Conservation (phyloP, 2,329 filamentous ascomycete species). For the Trichothecium sympodiale region DNA sequence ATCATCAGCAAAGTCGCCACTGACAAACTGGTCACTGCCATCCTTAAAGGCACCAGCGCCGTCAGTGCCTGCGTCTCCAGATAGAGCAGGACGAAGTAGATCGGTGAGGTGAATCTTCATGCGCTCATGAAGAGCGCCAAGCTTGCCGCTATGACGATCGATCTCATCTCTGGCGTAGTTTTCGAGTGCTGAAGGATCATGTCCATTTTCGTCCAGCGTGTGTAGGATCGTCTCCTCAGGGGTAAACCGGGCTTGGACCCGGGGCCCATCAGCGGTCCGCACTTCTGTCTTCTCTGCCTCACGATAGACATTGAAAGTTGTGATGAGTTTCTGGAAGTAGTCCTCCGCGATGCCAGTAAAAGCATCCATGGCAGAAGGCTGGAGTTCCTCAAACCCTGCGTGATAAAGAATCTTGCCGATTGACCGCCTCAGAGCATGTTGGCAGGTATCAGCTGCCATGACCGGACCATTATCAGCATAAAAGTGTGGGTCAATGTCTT, state of each 20-base stretch:
- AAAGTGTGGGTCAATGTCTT: constrained; percentile 80
- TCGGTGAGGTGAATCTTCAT: constrained; percentile 93
- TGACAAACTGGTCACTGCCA: constrained; percentile 92
- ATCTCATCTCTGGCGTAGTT: constrained; percentile 85
- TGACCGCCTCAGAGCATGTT: constrained; percentile 76
- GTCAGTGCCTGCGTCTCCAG: constrained; percentile 62
- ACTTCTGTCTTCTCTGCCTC: constrained; percentile 68
- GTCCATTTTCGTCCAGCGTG: constrained; percentile 71
- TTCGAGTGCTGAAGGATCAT: constrained; percentile 72
- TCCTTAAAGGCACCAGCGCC: constrained; percentile 90
- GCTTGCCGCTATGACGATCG: constrained; percentile 71
- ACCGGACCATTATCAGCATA: constrained; percentile 80
- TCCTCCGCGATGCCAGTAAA: constrained; percentile 82
- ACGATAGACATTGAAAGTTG: constrained; percentile 70
- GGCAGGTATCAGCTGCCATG: constrained; percentile 73
- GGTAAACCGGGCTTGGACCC: constrained; percentile 56
- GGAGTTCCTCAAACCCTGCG: constrained; percentile 91
- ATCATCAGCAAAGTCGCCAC: constrained; percentile 94
- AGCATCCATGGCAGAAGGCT: constrained; percentile 84
- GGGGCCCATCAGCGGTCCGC: constrained; percentile 27
- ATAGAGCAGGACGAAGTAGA: constrained; percentile 78
- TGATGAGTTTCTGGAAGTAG: constrained; percentile 77
- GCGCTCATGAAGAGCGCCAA: constrained; percentile 78
- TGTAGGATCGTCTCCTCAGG: constrained; percentile 82
- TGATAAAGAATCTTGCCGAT: constrained; percentile 94